Evolutionary conservation across 75 land plant genomes (phyloP).

Genomic region (Selaginella tamariscina): DNA sequence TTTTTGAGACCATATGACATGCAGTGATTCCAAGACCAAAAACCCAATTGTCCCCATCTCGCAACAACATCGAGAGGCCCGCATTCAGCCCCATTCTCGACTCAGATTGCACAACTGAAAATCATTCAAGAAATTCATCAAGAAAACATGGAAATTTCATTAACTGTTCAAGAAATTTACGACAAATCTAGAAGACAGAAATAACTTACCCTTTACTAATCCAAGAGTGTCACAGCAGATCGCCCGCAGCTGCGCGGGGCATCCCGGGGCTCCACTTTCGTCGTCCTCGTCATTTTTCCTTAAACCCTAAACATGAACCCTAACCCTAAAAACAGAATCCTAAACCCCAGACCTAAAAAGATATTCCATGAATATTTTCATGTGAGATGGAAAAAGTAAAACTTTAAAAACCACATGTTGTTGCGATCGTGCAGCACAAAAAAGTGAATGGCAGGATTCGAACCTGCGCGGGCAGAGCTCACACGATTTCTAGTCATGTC

Average conservation of each 20-base stretch:
- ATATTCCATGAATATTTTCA: too few relatives aligned
- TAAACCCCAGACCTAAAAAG: too few relatives aligned
- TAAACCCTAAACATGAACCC: background rate
- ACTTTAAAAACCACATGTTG: too few relatives aligned
- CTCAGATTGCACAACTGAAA: background rate
- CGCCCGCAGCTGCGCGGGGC: background rate
- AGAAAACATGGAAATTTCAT: background rate
- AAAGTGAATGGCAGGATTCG: constrained; percentile 82
- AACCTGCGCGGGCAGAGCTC: constrained; percentile 89
- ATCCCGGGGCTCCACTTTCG: background rate
- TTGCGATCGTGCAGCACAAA: too few relatives aligned
- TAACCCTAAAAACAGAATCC: too few relatives aligned
- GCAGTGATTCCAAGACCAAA: background rate
- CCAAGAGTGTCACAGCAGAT: background rate
- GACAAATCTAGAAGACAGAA: background rate
- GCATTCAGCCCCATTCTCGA: background rate
- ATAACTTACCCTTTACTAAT: background rate
- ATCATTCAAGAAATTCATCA: background rate
- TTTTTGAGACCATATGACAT: background rate
- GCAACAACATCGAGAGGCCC: background rate
- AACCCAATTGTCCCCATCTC: background rate
- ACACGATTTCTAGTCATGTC: constrained; percentile 88
- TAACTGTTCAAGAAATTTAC: too few relatives aligned
- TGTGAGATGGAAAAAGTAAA: too few relatives aligned
- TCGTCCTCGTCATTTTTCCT: background rate